These are phyloP conservation scores for Gynochthodes officinalis DNA, from an alignment of 257 asterid species.

Conservation along the genomic window DNA sequence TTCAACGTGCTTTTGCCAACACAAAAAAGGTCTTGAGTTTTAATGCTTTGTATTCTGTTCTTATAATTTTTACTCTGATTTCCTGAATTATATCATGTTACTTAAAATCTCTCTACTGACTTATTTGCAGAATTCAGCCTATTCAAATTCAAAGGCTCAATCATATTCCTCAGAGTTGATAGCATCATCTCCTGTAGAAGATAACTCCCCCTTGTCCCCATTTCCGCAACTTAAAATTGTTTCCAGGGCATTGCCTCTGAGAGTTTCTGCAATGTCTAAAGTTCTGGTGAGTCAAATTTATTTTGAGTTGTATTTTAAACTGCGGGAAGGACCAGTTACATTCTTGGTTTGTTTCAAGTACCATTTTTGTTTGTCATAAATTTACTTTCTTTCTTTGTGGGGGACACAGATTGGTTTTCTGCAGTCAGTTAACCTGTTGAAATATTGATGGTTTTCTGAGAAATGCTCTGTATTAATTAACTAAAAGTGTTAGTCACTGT, in stretches of 20 bases:
- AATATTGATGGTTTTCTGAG: neutral
- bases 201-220: constrained; percentile 41
- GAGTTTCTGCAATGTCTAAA: constrained; percentile 91
- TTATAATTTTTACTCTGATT: constrained; percentile 14
- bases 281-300: constrained; percentile 60
- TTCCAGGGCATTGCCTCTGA: constrained; percentile 67
- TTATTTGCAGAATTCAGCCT: constrained; percentile 56
- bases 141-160: constrained; percentile 62
- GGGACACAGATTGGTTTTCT: neutral
- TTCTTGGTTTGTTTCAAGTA: neutral
- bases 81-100: constrained; percentile 11
- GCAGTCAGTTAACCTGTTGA: neutral
- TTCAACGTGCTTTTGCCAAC: constrained; percentile 90
- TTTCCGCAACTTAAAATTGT: constrained; percentile 76
- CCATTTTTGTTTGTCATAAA: neutral
- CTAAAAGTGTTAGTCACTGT: neutral
- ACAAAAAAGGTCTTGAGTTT: constrained; percentile 52
- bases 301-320: neutral
- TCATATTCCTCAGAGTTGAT: constrained; percentile 64
- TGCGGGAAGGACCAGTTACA: neutral
- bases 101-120: constrained; percentile 21
- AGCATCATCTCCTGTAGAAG: constrained; percentile 50
- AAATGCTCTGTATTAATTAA: neutral
- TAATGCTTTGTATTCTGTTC: constrained; percentile 8
- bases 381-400: neutral